Base-by-base conservation (phyloP, 1,284 basidiomycete genomes). In the Apiotrichum laibachii region DNA sequence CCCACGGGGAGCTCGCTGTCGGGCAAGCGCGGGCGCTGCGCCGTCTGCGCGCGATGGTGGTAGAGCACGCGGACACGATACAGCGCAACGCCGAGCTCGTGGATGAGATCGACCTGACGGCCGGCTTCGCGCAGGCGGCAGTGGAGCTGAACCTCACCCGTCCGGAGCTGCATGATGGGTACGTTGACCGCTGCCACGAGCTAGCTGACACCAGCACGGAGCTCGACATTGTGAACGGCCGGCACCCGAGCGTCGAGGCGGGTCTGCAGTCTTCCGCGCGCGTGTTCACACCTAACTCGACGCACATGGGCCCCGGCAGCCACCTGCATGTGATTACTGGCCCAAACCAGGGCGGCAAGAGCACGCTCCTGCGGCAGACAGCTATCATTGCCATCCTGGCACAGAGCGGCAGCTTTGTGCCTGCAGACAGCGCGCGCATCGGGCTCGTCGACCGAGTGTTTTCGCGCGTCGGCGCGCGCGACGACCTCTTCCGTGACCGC, bases 341-440 rank as follows among this genome's bases (percentile, higher is more conserved):
- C 0, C 95, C 95, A 0, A 98, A 98, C 71, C 97, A 97, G 92
- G 91, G 90, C 45, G 82, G 82, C 51, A 98, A 99, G 77, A 94
- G 90, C 1, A 98, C 95, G 0, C 83, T 91, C 35, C 82, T 99
- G 19, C 88, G 95, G 16, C 94, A 97, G 73, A 90, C 86, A 0
- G 96, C 95, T 5, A 81, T 99, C 31, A 88, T 97, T 53, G 82
- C 88, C 10, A 89, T 99, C 60, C 82, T 99, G 2, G 95, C 94
- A 0, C 95, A 99, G 76, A 85, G 86, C 8, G 95, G 95, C 2
- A 89, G 88, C 9, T 99, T 90, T 75, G 92, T 99, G 0, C 96
- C 96, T 1, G 93, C 94, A 31, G 85, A 88, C 51, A 73, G 76
- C 19, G 92, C 91, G 1, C 79, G 80, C 34, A 79, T 99, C 45